phyloP scores from a whole-genome alignment of 805 yeast species.

The Maudiozyma barnettii region DNA sequence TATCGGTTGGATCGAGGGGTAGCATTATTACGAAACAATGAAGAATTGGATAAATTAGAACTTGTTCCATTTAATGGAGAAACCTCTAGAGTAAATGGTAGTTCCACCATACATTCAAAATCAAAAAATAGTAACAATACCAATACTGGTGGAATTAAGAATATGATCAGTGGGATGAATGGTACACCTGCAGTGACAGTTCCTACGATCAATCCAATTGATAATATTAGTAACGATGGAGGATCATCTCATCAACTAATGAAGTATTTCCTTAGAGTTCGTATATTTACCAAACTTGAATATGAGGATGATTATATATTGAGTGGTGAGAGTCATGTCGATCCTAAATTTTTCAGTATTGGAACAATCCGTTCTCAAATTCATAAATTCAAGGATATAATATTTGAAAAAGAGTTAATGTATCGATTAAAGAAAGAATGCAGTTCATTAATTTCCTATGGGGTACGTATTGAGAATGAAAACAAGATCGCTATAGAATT shows the following conservation, averaged over 20 bases:
- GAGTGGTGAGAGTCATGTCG: conserved; percentile 44
- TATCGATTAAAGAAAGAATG: conserved; percentile 73
- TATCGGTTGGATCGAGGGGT: conserved; percentile 61
- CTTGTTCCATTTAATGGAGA: conserved; percentile 27
- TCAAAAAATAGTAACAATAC: conserved; percentile 18
- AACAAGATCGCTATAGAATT: conserved; percentile 58
- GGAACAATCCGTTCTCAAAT: conserved; percentile 45
- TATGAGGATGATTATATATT: conserved; percentile 42
- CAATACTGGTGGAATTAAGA: neutral
- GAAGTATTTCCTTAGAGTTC: conserved; percentile 43
- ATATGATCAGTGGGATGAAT: neutral
- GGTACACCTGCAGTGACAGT: neutral
- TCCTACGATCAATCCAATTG: conserved; percentile 10
- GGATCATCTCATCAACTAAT: neutral
- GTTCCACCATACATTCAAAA: conserved; percentile 4
- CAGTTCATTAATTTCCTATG: conserved; percentile 52
- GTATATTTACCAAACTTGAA: conserved; percentile 46
- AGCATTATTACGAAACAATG: conserved; percentile 53
- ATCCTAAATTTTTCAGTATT: conserved; percentile 9
- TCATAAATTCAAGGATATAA: conserved; percentile 54
- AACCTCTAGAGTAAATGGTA: neutral
- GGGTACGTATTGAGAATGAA: conserved; percentile 54
- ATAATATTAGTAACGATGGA: neutral
- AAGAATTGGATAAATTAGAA: conserved; percentile 32
- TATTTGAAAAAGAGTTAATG: conserved; percentile 86